A percentile compares a stretch with the other conserved stretches of the same genome.
phyloP scores from a whole-genome alignment of 2,329 filamentous ascomycete genomes.

The Cercospora sp. region DNA sequence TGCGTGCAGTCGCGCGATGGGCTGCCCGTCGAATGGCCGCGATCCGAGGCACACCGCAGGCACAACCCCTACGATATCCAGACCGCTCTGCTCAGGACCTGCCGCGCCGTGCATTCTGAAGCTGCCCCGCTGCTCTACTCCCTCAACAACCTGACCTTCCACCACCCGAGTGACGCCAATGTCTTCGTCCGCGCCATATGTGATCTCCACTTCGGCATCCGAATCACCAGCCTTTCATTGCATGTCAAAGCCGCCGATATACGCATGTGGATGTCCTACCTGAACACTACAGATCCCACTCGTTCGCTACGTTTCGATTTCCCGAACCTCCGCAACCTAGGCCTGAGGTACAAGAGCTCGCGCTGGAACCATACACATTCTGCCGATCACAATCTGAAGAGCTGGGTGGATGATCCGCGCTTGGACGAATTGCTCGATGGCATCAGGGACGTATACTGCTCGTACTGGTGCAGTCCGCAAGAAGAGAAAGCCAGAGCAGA shows the following conservation, averaged over 20 bases:
- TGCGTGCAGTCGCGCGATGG: conserved; percentile 34
- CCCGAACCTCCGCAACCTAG: conserved; percentile 35
- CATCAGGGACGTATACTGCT: conserved; percentile 32
- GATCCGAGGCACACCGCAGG: conserved; percentile 10
- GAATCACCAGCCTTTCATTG: conserved; percentile 33
- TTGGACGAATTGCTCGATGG: conserved; percentile 36
- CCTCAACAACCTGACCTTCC: conserved; percentile 38
- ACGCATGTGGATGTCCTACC: conserved; percentile 42
- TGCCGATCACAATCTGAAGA: conserved; percentile 34
- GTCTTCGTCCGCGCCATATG: conserved; percentile 41
- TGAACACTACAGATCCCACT: conserved; percentile 34
- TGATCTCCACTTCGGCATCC: conserved; percentile 21
- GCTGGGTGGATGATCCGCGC: conserved; percentile 33
- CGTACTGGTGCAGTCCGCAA: conserved; percentile 16
- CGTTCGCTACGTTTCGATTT: conserved; percentile 39
- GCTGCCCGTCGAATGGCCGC: conserved; percentile 38
- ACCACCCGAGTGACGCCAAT: conserved; percentile 42
- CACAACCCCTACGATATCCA: conserved; percentile 28
- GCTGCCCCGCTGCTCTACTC: conserved; percentile 40
- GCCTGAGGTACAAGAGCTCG: conserved; percentile 36
- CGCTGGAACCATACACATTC: conserved; percentile 35
- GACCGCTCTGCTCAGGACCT: conserved; percentile 37
- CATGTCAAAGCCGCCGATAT: conserved; percentile 39
- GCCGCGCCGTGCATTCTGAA: conserved; percentile 37
- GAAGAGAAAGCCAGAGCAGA: conserved; percentile 19